Evolutionary conservation across 2,329 filamentous ascomycete species (phyloP), one percentile per base, ranked within the genome.

Genomic region (Ceratocystis cubensis): DNA sequence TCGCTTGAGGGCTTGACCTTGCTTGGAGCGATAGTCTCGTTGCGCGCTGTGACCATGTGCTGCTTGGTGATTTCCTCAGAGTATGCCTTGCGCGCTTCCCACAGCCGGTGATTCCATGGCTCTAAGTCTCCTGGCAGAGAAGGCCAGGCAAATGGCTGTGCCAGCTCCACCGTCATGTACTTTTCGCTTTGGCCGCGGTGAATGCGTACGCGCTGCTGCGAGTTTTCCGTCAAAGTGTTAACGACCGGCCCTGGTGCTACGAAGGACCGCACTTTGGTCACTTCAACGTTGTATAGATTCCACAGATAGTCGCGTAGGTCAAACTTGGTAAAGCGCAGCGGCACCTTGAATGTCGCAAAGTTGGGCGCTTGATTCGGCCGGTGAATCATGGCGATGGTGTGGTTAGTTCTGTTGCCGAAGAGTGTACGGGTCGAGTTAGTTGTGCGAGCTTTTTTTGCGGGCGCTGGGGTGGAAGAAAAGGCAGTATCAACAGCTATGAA

Each of bases 231-330:
- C 25, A 65, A n/a, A 13, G 66, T 22, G 45, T 83, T 82, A 66
- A 82, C 81, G 17, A 77, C 76, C 68, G 75, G 83, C 74, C 61
- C 63, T 6, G 65, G 65, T 37, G 68, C 63, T 5, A 70, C 69
- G 73, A 84, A 93, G 65, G 89, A 91, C 69, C 93, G 88, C 69
- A 97, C 85, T 70, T 81, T 81, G 64, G 84, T 78, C 65, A 87
- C 84, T 70, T 86, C 82, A 69, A 97, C 86, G 69, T 83, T 81
- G 81, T 99, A 99, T 56, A 84, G 83, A 75, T 96, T 86, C 79
- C 84, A 89, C 69, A 99, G 87, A 79, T 97, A 99, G 79, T 96
- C 92, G 76, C 91, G 89, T 53, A 99, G 79, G 75, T 99, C 94
- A 76, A 97, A 87, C 79, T 99, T 99, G 81, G 91, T 96, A 81